Conservation (phyloP, 768 basidiomycete genomes). For the Mycena rosella region DNA sequence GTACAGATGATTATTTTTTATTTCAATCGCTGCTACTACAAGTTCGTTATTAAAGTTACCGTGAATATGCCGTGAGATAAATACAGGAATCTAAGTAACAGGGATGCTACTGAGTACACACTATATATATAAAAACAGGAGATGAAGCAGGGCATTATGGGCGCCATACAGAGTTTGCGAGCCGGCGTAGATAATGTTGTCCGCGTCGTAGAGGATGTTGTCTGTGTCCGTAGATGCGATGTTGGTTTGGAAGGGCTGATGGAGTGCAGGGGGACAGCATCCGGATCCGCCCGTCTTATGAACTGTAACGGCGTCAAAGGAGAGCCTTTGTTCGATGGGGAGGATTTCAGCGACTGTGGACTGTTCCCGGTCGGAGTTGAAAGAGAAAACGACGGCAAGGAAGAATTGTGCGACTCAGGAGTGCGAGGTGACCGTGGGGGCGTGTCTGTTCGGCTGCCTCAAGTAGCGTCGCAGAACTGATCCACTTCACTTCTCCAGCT, state of each 20-base stretch:
- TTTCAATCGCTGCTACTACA: slow-evolving; percentile 27
- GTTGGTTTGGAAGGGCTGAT: slow-evolving; percentile 69
- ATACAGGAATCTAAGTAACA: slow-evolving; percentile 24
- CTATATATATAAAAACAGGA: slow-evolving; percentile 32
- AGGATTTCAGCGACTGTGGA: slow-evolving; percentile 63
- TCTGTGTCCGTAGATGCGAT: slow-evolving; percentile 47
- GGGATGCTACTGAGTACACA: slow-evolving; percentile 10
- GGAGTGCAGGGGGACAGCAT: slow-evolving; percentile 46
- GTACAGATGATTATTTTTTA: slow-evolving; percentile 14
- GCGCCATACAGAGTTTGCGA: slow-evolving; percentile 73
- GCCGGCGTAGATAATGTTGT: slow-evolving; percentile 58
- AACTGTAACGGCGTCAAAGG: slow-evolving; percentile 88
- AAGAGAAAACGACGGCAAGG: slow-evolving; percentile 77
- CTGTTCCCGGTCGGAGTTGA: slow-evolving; percentile 68
- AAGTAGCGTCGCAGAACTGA: slow-evolving; percentile 79
- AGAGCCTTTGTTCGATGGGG: slow-evolving; percentile 73
- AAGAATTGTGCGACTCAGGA: slow-evolving; percentile 72
- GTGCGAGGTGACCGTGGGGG: slow-evolving; percentile 65
- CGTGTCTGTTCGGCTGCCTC: slow-evolving; percentile 62
- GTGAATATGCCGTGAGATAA: slow-evolving; percentile 29
- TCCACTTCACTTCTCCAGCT: slow-evolving; percentile 82
- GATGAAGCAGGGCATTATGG: slow-evolving; percentile 56
- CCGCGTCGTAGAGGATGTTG: no score
- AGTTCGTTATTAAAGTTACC: slow-evolving; percentile 25
- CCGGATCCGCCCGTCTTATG: slow-evolving; percentile 81